A percentile compares a stretch with the other conserved stretches of the same genome.
These are phyloP conservation scores for Phytophthora pseudosyringae DNA, from an alignment of 352 stramenopile species.

Conservation along the genomic window DNA sequence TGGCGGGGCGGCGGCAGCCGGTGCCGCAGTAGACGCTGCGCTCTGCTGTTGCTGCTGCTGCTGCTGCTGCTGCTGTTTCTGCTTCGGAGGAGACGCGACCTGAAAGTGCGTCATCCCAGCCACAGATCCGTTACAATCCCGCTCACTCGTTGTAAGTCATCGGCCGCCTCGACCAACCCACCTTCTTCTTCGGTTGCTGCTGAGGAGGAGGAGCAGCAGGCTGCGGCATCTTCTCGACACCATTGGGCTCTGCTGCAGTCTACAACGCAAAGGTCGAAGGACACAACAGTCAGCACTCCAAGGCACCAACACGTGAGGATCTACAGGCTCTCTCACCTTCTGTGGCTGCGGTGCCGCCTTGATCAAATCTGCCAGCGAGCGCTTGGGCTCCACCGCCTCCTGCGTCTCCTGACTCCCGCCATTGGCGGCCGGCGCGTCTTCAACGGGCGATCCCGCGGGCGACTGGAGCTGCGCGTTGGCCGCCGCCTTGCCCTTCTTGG, in stretches of 20 bases:
- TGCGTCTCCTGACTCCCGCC: constrained; percentile 9
- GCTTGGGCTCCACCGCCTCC: constrained; percentile 11
- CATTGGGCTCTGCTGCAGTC: constrained; percentile 11
- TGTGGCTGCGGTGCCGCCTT: constrained; percentile 20
- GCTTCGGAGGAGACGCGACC: constrained; percentile 23
- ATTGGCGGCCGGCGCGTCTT: constrained; percentile 17
- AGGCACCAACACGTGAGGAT: background rate
- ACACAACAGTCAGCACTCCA: constrained; percentile 17
- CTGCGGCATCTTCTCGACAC: constrained; percentile 20
- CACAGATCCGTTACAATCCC: constrained; percentile 13
- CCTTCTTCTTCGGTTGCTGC: constrained; percentile 24
- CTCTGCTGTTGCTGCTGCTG: constrained; percentile 28
- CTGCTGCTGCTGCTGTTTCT: constrained; percentile 28
- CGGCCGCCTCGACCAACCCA: constrained; percentile 2
- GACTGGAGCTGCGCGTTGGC: constrained; percentile 21
- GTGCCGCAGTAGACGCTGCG: background rate
- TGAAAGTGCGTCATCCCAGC: constrained; percentile 4
- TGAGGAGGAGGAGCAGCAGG: constrained; percentile 11
- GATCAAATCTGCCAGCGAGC: constrained; percentile 21
- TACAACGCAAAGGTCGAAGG: constrained; percentile 8
- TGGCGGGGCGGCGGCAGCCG: constrained; percentile 3
- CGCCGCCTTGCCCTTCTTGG: constrained; percentile 39
- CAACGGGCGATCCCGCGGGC: constrained; percentile 14
- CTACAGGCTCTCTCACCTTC: constrained; percentile 11
- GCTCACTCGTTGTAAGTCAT: background rate